phyloP scores from a whole-genome alignment of 1,284 basidiomycete species.

The Malassezia restricta region DNA sequence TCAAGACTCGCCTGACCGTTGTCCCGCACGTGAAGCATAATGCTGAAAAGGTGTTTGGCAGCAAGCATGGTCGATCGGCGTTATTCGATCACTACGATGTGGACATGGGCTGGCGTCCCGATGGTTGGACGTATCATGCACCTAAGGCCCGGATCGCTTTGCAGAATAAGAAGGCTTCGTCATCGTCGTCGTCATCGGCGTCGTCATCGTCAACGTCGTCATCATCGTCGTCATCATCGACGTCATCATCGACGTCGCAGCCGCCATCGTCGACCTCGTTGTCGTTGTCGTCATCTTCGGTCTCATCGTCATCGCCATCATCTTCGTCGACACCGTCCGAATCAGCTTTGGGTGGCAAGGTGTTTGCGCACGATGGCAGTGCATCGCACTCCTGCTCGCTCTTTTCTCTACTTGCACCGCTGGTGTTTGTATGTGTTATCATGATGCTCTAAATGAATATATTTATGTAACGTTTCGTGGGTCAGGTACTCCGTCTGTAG shows the following conservation, averaged over 20 bases:
- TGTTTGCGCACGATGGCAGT: too few species aligned
- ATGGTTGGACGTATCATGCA: slow-evolving; percentile 15
- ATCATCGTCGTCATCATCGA: background rate
- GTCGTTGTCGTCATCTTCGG: too few species aligned
- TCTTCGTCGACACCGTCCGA: too few species aligned
- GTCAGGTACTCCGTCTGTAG: too few species aligned
- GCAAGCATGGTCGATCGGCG: slow-evolving; percentile 28
- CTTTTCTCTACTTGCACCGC: too few species aligned
- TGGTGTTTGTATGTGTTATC: too few species aligned
- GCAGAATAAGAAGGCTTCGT: background rate
- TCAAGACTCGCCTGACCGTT: slow-evolving; percentile 30
- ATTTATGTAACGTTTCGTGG: too few species aligned
- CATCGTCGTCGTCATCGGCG: background rate
- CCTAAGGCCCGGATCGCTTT: background rate
- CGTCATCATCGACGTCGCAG: background rate
- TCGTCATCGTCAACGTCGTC: background rate
- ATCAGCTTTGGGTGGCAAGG: too few species aligned
- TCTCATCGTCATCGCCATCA: too few species aligned
- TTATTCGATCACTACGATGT: slow-evolving; percentile 27
- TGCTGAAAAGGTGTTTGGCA: slow-evolving; percentile 30
- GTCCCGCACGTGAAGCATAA: slow-evolving; percentile 33
- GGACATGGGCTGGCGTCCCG: slow-evolving; percentile 35
- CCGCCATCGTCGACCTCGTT: too few species aligned
- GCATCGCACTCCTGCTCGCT: too few species aligned
- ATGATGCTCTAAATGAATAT: too few species aligned